Evolutionary conservation across 2,329 filamentous ascomycete species (phyloP).

Genomic region (Byssothecium circinans): DNA sequence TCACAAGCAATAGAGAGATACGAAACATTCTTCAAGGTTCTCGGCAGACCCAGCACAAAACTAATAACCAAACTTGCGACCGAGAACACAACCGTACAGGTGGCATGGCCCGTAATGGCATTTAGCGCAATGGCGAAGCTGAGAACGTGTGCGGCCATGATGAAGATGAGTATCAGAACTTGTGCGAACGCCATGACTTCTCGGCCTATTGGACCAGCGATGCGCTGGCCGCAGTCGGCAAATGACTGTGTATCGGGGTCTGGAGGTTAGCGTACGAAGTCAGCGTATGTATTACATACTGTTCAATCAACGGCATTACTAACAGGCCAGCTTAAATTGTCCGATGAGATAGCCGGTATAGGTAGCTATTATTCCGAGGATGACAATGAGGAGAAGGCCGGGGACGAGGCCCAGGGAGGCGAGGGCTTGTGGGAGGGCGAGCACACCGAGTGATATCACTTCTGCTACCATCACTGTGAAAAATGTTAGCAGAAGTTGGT

Average conservation of each 20-base stretch:
- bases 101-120: conserved; percentile 61
- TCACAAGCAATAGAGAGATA: conserved; percentile 63
- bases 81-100: conserved; percentile 66
- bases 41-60: conserved; percentile 55
- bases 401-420: conserved; percentile 57
- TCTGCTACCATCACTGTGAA: conserved; percentile 60
- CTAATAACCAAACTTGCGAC: conserved; percentile 62
- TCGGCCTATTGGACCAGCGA: conserved; percentile 62
- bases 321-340: conserved; percentile 59
- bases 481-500: neutral
- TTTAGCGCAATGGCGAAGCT: conserved; percentile 71
- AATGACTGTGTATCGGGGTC: conserved; percentile 66
- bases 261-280: too few relatives aligned
- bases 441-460: conserved; percentile 59
- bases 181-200: conserved; percentile 65
- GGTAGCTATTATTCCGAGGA: conserved; percentile 58
- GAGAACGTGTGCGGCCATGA: conserved; percentile 71
- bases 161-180: conserved; percentile 66
- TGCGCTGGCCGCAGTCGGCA: conserved; percentile 66
- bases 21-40: conserved; percentile 64
- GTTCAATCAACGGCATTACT: too few relatives aligned
- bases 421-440: conserved; percentile 58
- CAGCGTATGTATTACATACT: too few relatives aligned
- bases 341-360: conserved; percentile 65
- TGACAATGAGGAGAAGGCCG: conserved; percentile 56